phyloP scores from a whole-genome alignment of 192 early-diverging fungal species.

The Lobosporangium transversale region DNA sequence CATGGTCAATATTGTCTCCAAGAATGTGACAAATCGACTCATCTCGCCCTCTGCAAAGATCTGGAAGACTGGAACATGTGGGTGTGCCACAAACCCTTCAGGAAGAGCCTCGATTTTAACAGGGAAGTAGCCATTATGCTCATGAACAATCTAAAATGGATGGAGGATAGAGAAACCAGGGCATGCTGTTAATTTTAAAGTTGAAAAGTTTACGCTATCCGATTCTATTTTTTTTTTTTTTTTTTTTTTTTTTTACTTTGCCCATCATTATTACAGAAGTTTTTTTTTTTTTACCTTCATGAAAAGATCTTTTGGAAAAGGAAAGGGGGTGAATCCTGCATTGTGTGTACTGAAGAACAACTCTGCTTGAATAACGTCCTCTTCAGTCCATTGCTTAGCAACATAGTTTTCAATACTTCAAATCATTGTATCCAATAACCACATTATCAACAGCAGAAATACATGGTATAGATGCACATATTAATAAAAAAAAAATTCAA shows the following conservation, averaged over 20 bases:
- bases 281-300: constrained; percentile 60
- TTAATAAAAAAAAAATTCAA: too few species aligned
- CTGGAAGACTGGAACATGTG: constrained; percentile 85
- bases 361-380: constrained; percentile 74
- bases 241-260: too few species aligned
- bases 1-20: constrained; percentile 87
- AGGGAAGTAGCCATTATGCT: constrained; percentile 88
- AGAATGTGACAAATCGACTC: constrained; percentile 79
- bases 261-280: too few species aligned
- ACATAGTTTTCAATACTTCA: constrained; percentile 80
- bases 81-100: constrained; percentile 84
- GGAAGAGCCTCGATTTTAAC: constrained; percentile 81
- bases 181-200: too few species aligned
- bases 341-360: constrained; percentile 82
- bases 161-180: not conserved
- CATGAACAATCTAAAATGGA: constrained; percentile 69
- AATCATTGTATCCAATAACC: too few species aligned
- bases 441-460: too few species aligned
- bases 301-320: constrained; percentile 84
- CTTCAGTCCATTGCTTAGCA: constrained; percentile 68
- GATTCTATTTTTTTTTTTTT: too few species aligned
- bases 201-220: too few species aligned
- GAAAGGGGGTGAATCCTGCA: constrained; percentile 69
- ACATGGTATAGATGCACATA: too few species aligned
- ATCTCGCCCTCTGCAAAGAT: constrained; percentile 81